Percentiles rank a stretch among this genome's conserved stretches.
phyloP scores from a whole-genome alignment of 169 alveolate genomes.

The Eimeria necatrix region DNA sequence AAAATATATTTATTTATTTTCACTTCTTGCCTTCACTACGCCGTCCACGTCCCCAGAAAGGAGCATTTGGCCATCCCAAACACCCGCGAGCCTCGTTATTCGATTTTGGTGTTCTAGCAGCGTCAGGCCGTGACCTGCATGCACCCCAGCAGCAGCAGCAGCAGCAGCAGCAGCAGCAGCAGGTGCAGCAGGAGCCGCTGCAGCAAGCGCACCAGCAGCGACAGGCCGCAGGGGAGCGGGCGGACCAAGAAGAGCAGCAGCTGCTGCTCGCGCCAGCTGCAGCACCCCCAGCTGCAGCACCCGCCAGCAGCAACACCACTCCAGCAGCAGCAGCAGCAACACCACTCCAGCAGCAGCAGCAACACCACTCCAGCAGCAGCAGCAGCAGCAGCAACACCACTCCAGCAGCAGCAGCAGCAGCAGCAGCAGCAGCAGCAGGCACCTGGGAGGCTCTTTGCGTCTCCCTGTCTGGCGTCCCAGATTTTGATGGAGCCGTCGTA shows the following conservation, averaged over 20 bases:
- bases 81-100: slow-evolving; percentile 75
- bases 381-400: background rate
- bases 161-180: slow-evolving; percentile 26
- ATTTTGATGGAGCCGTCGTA: slow-evolving; percentile 77
- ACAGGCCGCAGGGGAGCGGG: background rate
- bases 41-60: slow-evolving; percentile 79
- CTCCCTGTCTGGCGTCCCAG: slow-evolving; percentile 72
- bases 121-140: slow-evolving; percentile 73
- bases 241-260: too few relatives aligned
- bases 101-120: slow-evolving; percentile 77
- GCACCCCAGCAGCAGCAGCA: slow-evolving; percentile 1
- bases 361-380: background rate
- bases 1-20: background rate
- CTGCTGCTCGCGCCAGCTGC: too few relatives aligned
- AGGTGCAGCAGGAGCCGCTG: background rate
- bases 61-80: slow-evolving; percentile 77
- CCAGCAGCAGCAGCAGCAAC: too few relatives aligned
- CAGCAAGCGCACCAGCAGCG: background rate
- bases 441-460: slow-evolving; percentile 57
- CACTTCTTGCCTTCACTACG: slow-evolving; percentile 75
- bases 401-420: background rate
- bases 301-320: too few relatives aligned
- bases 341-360: background rate
- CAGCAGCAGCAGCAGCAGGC: slow-evolving; percentile 6
- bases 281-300: too few relatives aligned